Base-by-base conservation (phyloP, 192 early-diverging fungal species). In the Chytriomyces confervae region DNA sequence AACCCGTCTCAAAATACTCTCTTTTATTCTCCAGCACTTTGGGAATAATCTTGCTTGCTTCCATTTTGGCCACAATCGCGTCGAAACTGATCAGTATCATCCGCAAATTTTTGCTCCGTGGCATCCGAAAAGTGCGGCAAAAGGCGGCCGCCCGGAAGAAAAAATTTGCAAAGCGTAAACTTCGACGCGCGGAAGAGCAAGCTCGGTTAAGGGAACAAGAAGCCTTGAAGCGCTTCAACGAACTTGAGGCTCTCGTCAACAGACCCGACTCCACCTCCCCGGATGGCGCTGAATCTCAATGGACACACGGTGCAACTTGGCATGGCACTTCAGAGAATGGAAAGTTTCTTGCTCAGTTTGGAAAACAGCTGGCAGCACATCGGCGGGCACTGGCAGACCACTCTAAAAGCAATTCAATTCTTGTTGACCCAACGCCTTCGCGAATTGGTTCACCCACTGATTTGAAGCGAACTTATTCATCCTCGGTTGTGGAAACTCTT, bases 21-120 rank as follows among this genome's bases (percentile, higher is more conserved):
- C 75, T 77, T 7, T 18, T 77, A 29, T 77, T 77, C 47, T 49
- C 53, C 66, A 68, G 65, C 66, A 77, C 63, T 6, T 10, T 57
- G 53, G 76, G 76, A 8, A 77, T 77, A 5, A 61, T 77, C 13
- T 16, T 61, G 20, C 27, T 77, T 43, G 76, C 66, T 43, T 7
- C 69, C 8, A 61, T 77, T 16, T 67, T 77, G 10, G 69, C 76
- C 18, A 29, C 13, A 11, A 62, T 53, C 46, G 9, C 63, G 29
- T 24, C 50, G 24, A 68, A 61, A 23, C 66, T 77, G 16, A 62
- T 77, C n/a, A 44, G 6, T 5, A 13, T 62, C 9, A 68, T 77
- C 24, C 76, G 76, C 7, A 36, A 7, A 24, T 69, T 68, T 13
- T 44, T 77, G 6, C 50, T 77, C 3, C 76, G 68, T 0, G 76